Percentiles rank a stretch among this genome's conserved stretches.
Conservation (phyloP, 805 yeast genomes). For the Grigorovia humatica region DNA sequence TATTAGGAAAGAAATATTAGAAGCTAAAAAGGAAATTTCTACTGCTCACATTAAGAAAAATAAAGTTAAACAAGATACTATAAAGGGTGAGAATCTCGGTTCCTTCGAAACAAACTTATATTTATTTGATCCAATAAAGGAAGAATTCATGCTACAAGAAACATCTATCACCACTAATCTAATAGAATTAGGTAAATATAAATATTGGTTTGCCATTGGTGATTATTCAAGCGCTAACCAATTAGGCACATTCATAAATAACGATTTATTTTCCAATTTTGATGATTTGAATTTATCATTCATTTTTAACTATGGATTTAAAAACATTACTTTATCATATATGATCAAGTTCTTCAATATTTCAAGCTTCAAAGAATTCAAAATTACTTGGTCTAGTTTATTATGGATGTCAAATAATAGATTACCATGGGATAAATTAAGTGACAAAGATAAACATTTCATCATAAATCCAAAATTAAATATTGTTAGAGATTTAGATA, state of each 20-base stretch:
- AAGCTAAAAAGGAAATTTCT: slow-evolving; percentile 4
- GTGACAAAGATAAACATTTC: slow-evolving; percentile 42
- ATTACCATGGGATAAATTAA: slow-evolving; percentile 36
- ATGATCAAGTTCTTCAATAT: slow-evolving; percentile 43
- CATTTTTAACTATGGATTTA: slow-evolving; percentile 48
- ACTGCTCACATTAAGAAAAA: slow-evolving; percentile 6
- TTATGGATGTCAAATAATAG: slow-evolving; percentile 54
- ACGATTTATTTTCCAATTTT: slow-evolving; percentile 56
- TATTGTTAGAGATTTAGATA: slow-evolving; percentile 31
- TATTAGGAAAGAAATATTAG: neutral
- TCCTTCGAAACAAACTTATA: slow-evolving; percentile 31
- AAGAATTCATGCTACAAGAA: slow-evolving; percentile 37
- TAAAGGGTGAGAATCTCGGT: slow-evolving; percentile 13
- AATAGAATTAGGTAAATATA: slow-evolving; percentile 38
- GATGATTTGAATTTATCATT: slow-evolving; percentile 43
- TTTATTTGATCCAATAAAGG: slow-evolving; percentile 44
- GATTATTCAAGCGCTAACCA: slow-evolving; percentile 10
- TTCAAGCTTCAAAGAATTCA: slow-evolving; percentile 40
- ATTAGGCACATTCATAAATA: slow-evolving; percentile 35
- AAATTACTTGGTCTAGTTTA: slow-evolving; percentile 39
- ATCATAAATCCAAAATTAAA: slow-evolving; percentile 39
- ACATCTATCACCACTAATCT: slow-evolving; percentile 30
- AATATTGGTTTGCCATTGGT: slow-evolving; percentile 42
- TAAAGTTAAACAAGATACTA: slow-evolving; percentile 6
- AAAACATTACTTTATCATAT: slow-evolving; percentile 44